Conservation (phyloP, 257 asterid species). For the Solanum virginianum region DNA sequence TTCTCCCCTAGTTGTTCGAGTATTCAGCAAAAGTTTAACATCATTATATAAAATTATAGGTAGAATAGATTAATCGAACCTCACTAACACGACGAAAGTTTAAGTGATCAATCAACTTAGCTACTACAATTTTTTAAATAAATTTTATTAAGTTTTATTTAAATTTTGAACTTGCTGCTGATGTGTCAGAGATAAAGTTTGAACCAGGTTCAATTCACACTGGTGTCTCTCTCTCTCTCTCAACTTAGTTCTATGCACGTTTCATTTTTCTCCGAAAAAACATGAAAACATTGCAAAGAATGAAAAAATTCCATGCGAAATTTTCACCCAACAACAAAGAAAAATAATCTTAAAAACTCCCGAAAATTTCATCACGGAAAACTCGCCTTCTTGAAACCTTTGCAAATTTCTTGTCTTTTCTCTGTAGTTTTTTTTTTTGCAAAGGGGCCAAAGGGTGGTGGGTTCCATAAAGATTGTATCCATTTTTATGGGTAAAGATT, state of each 20-base stretch:
- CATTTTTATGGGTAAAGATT: background rate
- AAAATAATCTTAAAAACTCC: background rate
- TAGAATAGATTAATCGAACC: no score
- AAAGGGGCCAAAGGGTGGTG: background rate
- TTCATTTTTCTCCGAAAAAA: background rate
- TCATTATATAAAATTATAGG: no score
- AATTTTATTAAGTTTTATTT: no score
- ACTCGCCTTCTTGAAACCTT: background rate
- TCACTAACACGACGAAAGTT: no score
- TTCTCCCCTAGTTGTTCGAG: no score
- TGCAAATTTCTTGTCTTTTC: background rate
- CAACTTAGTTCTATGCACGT: background rate
- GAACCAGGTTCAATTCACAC: background rate
- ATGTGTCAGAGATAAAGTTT: no score
- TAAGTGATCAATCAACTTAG: no score
- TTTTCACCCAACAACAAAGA: background rate
- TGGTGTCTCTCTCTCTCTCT: background rate
- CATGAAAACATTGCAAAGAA: background rate
- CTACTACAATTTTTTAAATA: no score
- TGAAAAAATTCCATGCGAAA: background rate
- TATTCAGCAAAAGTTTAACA: no score
- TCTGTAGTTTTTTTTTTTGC: background rate
- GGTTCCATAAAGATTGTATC: background rate
- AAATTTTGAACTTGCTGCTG: no score
- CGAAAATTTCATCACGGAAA: background rate